Evolutionary conservation across 2,329 filamentous ascomycete genomes (phyloP).

Genomic region (Mycosphaerella arachidis): DNA sequence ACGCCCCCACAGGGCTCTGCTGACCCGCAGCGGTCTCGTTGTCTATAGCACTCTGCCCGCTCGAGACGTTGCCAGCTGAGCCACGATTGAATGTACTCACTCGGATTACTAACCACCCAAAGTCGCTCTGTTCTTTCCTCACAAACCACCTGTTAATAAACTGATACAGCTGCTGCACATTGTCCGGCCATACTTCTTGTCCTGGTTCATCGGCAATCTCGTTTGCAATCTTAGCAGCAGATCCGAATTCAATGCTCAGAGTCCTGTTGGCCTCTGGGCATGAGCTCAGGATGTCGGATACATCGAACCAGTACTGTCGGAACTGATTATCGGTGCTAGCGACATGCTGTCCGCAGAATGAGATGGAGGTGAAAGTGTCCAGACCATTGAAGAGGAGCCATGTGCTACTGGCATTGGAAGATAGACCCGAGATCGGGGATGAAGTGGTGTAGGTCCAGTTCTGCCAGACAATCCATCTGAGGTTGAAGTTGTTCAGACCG

Average conservation of each 20-base stretch:
- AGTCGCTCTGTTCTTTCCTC: slow-evolving; percentile 59
- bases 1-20: too few species aligned
- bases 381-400: slow-evolving; percentile 60
- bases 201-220: slow-evolving; percentile 49
- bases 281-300: slow-evolving; percentile 43
- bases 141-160: slow-evolving; percentile 54
- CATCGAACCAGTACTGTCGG: slow-evolving; percentile 57
- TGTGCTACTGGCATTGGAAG: slow-evolving; percentile 37
- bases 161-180: slow-evolving; percentile 48
- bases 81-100: too few species aligned
- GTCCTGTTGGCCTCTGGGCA: slow-evolving; percentile 39
- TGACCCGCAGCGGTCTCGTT: too few species aligned
- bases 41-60: too few species aligned
- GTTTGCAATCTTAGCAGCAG: slow-evolving; percentile 51
- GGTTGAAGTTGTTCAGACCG: slow-evolving; percentile 56
- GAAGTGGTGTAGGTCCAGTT: slow-evolving; percentile 59
- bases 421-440: slow-evolving; percentile 41
- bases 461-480: slow-evolving; percentile 54
- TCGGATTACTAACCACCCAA: slow-evolving; percentile 38
- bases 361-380: slow-evolving; percentile 57
- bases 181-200: slow-evolving; percentile 47
- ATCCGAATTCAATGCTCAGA: slow-evolving; percentile 54
- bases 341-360: slow-evolving; percentile 51
- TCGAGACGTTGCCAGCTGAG: too few species aligned
- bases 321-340: slow-evolving; percentile 60